These are phyloP conservation scores for Daucus carota DNA, from an alignment of 129 eudicot species.

Conservation along the genomic window DNA sequence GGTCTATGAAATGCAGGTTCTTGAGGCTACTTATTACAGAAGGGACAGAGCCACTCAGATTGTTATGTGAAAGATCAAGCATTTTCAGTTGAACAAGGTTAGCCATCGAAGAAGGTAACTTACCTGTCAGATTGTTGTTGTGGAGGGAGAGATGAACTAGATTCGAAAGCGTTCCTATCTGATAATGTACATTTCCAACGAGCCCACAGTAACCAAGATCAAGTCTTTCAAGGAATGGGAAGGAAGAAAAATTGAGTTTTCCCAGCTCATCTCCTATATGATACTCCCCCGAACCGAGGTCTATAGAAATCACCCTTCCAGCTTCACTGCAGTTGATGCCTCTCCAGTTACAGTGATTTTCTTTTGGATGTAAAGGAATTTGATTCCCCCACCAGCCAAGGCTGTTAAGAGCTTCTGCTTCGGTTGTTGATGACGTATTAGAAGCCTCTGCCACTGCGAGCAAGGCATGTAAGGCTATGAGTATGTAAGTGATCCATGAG, in stretches of 20 bases:
- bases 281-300: neutral
- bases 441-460: neutral
- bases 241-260: neutral
- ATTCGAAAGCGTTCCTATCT: neutral
- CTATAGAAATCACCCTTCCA: neutral
- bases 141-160: neutral
- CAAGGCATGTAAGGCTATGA: no score
- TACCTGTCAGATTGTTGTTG: neutral
- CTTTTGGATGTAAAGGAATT: no score
- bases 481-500: no score
- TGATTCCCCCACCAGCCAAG: neutral
- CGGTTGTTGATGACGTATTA: neutral
- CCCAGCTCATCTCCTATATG: neutral
- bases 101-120: neutral
- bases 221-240: conserved; percentile 8
- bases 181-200: neutral
- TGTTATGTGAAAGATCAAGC: neutral
- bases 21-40: neutral
- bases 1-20: neutral
- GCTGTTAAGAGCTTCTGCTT: neutral
- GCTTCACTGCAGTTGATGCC: conserved; percentile 1
- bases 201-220: neutral
- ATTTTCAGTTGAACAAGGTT: conserved; percentile 1
- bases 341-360: neutral
- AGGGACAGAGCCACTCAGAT: neutral